A percentile compares a stretch with the other conserved stretches of the same genome.
Conservation (phyloP, 2,329 filamentous ascomycete genomes). For the Periconia sp. region DNA sequence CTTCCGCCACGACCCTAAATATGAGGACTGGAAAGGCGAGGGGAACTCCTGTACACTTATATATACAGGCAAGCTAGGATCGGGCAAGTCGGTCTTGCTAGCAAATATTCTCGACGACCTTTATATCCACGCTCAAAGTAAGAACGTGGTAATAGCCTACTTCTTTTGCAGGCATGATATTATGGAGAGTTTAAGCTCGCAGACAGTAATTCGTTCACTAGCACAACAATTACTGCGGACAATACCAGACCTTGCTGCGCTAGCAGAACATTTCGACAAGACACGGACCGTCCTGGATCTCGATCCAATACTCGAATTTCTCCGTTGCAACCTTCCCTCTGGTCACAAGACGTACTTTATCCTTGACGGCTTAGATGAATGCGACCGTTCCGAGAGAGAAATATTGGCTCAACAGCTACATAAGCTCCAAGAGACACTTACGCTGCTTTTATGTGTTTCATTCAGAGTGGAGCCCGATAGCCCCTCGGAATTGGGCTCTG, state of each 20-base stretch:
- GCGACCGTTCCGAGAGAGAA: slow-evolving; percentile 15
- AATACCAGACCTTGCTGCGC: slow-evolving; percentile 23
- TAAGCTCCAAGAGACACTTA: slow-evolving; percentile 23
- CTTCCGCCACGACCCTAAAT: slow-evolving; percentile 24
- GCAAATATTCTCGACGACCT: slow-evolving; percentile 51
- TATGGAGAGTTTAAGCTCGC: slow-evolving; percentile 26
- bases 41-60: slow-evolving; percentile 40
- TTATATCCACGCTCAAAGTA: slow-evolving; percentile 5
- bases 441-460: slow-evolving; percentile 24
- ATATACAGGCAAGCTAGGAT: slow-evolving; percentile 50
- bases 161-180: slow-evolving; percentile 37
- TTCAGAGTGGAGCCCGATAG: slow-evolving; percentile 15
- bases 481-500: neutral
- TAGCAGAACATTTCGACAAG: slow-evolving; percentile 10
- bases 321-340: slow-evolving; percentile 14
- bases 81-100: slow-evolving; percentile 54
- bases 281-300: neutral
- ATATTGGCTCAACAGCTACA: slow-evolving; percentile 15
- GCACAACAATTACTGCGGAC: slow-evolving; percentile 45
- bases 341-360: slow-evolving; percentile 30
- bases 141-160: slow-evolving; percentile 20
- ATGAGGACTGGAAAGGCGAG: slow-evolving; percentile 35
- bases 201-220: slow-evolving; percentile 31
- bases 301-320: slow-evolving; percentile 8
- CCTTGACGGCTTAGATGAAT: slow-evolving; percentile 40